Evolutionary conservation across 768 basidiomycete genomes (phyloP), one percentile per base, ranked within the genome.

Genomic region (Mycena leptocephala): DNA sequence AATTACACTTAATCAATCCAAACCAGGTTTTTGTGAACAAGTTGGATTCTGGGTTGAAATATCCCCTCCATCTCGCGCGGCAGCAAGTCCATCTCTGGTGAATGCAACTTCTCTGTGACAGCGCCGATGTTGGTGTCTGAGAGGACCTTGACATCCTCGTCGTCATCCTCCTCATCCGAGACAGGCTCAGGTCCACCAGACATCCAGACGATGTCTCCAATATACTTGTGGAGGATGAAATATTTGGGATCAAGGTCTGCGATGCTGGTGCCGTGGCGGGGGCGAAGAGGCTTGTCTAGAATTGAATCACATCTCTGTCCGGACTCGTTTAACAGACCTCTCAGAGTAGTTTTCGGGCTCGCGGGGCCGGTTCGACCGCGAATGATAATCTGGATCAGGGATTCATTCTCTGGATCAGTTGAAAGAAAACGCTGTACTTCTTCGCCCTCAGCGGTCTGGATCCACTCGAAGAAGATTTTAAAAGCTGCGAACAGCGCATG

Each of bases 171-270:
- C 1, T 61, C 69, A 26, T 65, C 62, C 9, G 62, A 56, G 53
- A 24, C 53, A 2, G 30, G 51, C 14, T 64, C 62, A 18, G 53
- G 22, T 16, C 62, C 71, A 8, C 63, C 71, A 16, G 51, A 65
- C 71, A 72, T 72, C 71, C 71, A 65, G 10, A 72, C 71, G 2
- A 72, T 72, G 30, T 72, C 71, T 13, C 71, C 71, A 2, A 72
- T 33, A 56, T 43, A 72, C 18, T 72, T 72, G 18, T 72, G 71
- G 7, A 72, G 51, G 20, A 72, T 43, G 14, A 72, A 72, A 35
- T 32, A 72, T 58, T 65, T 72, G 16, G n/a, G 39, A 32, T 72
- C 63, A 41, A 72, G 24, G 39, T 72, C 71, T 53, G 63, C 37
- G 53, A 72, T 65, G 30, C 2, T 33, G 51, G 62, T 32, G 71